Evolutionary conservation across 1,139 yeast species (phyloP).

Genomic region (Pichiaceae sp.): DNA sequence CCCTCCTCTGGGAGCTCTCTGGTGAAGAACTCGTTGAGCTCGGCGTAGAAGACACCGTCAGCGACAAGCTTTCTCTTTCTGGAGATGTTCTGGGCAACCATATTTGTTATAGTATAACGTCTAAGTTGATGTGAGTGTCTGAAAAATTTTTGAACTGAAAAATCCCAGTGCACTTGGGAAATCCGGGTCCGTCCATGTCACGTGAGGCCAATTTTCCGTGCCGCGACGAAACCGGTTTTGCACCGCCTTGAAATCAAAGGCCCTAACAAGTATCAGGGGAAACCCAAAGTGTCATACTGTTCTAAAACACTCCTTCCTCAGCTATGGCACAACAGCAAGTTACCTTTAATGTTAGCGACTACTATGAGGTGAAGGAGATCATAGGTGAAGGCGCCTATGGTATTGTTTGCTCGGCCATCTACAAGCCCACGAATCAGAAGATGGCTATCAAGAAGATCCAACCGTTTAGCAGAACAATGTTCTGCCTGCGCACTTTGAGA

Average conservation of each 20-base stretch:
- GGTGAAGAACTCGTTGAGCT: conserved; percentile 99
- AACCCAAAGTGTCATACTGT: too few relatives aligned
- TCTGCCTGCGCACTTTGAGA: conserved; percentile 81
- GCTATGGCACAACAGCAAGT: conserved; percentile 18
- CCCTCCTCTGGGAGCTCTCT: conserved; percentile 99
- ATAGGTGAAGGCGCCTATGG: conserved; percentile 99
- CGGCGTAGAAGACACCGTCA: conserved; percentile 99
- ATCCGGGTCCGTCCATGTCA: too few relatives aligned
- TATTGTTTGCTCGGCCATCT: conserved; percentile 86
- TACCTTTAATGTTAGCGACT: conserved; percentile 79
- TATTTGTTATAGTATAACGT: conserved; percentile 21
- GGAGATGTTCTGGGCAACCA: conserved; percentile 62
- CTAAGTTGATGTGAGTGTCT: too few relatives aligned
- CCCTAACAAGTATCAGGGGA: too few relatives aligned
- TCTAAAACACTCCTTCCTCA: neutral
- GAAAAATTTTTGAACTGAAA: too few relatives aligned
- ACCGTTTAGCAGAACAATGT: conserved; percentile 89
- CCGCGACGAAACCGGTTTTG: too few relatives aligned
- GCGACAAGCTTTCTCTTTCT: conserved; percentile 92
- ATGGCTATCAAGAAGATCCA: conserved; percentile 94
- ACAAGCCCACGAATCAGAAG: conserved; percentile 77
- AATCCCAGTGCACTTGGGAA: too few relatives aligned
- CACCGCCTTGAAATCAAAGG: too few relatives aligned
- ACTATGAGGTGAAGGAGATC: conserved; percentile 75
- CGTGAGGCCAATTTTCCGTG: too few relatives aligned